Conservation (phyloP, 2,329 filamentous ascomycete species). For the Stenocarpella maydis region DNA sequence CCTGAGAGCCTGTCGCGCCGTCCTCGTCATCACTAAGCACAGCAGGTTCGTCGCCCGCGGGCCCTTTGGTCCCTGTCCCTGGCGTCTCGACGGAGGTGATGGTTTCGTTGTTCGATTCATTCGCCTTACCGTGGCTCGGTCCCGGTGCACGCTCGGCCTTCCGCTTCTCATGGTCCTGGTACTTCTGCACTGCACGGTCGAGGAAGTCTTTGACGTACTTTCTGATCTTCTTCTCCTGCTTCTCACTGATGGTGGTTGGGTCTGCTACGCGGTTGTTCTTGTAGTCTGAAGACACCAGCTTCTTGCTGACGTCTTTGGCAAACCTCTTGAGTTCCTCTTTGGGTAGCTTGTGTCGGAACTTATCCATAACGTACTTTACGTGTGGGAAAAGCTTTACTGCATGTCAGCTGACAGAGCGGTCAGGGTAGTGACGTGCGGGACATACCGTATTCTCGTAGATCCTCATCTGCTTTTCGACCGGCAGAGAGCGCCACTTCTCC, state of each 20-base stretch:
- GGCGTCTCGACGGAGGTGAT: constrained; percentile 40
- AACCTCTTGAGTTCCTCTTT: constrained; percentile 76
- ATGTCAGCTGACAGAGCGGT: neutral
- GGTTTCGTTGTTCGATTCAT: constrained; percentile 29
- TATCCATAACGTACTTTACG: constrained; percentile 85
- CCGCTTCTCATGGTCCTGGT: constrained; percentile 70
- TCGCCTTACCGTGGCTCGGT: constrained; percentile 40
- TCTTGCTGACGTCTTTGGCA: constrained; percentile 78
- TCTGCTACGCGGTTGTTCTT: constrained; percentile 88
- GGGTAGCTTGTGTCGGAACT: constrained; percentile 85
- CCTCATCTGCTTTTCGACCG: constrained; percentile 90
- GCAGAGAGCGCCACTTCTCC: constrained; percentile 75
- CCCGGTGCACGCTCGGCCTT: constrained; percentile 56
- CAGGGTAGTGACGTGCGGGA: constrained; percentile 34
- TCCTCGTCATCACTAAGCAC: constrained; percentile 55
- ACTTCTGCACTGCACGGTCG: constrained; percentile 84
- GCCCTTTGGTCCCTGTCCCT: constrained; percentile 35
- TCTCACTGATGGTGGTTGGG: constrained; percentile 76
- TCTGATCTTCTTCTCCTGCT: constrained; percentile 84
- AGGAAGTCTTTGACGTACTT: constrained; percentile 85
- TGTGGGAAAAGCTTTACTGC: constrained; percentile 76
- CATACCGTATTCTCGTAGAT: constrained; percentile 92
- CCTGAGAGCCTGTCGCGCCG: constrained; percentile 55
- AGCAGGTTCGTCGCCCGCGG: constrained; percentile 47
- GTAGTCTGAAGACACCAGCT: constrained; percentile 89